Conservation (phyloP, 768 basidiomycete species). For the Mycena indigotica region DNA sequence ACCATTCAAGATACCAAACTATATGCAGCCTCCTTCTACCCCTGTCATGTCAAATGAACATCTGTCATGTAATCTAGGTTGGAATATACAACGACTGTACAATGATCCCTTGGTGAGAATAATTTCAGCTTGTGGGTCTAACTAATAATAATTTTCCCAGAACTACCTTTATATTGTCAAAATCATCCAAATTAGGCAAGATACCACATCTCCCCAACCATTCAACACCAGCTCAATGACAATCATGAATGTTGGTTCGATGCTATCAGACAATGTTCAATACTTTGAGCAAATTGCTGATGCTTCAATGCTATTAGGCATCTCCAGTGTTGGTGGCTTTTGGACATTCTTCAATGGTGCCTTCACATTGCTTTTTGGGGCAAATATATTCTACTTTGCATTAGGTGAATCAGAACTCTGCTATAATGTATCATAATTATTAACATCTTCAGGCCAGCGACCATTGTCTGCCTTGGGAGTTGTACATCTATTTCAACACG, state of each 20-base stretch:
- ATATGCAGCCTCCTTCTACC: not conserved
- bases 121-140: not conserved
- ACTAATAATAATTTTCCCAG: not conserved
- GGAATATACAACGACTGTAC: not conserved
- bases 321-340: slow-evolving; percentile 4
- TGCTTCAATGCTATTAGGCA: not conserved
- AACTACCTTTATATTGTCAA: not conserved
- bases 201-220: not conserved
- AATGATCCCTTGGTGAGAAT: not conserved
- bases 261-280: not conserved
- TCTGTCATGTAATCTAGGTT: not conserved
- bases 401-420: not conserved
- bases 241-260: not conserved
- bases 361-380: slow-evolving; percentile 7
- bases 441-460: not conserved
- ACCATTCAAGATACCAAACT: not conserved
- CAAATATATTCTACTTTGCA: slow-evolving; percentile 11
- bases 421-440: not conserved
- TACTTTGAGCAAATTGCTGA: not conserved
- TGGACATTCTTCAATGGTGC: slow-evolving; percentile 12
- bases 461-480: slow-evolving; percentile 9
- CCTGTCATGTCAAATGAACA: not conserved
- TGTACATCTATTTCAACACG: slow-evolving; percentile 7
- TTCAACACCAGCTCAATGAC: not conserved
- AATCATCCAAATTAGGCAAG: not conserved